Percentiles rank a stretch among this genome's conserved stretches.
These are phyloP conservation scores for Claviceps sorghi DNA, from an alignment of 2,329 filamentous ascomycete species.

Conservation along the genomic window DNA sequence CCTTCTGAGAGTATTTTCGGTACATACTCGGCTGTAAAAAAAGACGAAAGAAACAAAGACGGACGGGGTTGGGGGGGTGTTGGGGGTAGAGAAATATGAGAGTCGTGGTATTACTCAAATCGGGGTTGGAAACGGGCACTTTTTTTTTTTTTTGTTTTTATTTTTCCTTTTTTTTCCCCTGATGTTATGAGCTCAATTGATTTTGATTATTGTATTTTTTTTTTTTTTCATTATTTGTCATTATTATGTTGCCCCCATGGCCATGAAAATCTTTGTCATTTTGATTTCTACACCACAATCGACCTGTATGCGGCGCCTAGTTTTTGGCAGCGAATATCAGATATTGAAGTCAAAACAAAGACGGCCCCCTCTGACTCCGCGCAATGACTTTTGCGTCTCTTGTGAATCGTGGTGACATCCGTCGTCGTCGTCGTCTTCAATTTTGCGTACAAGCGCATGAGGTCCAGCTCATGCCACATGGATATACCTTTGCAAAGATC, in stretches of 20 bases:
- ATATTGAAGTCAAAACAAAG: neutral
- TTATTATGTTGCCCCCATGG: neutral
- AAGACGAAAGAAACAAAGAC: neutral
- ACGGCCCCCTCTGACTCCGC: no score
- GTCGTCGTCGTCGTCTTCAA: no score
- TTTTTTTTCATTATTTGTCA: neutral
- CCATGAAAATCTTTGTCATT: neutral
- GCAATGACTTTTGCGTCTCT: no score
- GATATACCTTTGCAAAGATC: neutral
- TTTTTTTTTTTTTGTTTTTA: slow-evolving; percentile 3
- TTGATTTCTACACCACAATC: neutral
- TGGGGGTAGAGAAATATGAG: neutral
- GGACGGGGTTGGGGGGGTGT: neutral
- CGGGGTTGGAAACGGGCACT: slow-evolving; percentile 2
- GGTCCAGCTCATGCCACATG: neutral
- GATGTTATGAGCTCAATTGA: neutral
- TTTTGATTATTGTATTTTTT: slow-evolving; percentile 1
- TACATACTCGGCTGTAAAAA: slow-evolving; percentile 6
- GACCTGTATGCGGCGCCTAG: neutral
- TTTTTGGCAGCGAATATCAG: neutral
- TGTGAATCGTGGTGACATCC: neutral
- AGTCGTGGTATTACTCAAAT: slow-evolving; percentile 4
- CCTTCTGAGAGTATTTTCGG: slow-evolving; percentile 5
- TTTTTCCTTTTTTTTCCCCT: no score
- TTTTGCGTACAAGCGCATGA: neutral